Evolutionary conservation across 1,139 yeast species (phyloP).

Genomic region (Yamadazyma atlantica): DNA sequence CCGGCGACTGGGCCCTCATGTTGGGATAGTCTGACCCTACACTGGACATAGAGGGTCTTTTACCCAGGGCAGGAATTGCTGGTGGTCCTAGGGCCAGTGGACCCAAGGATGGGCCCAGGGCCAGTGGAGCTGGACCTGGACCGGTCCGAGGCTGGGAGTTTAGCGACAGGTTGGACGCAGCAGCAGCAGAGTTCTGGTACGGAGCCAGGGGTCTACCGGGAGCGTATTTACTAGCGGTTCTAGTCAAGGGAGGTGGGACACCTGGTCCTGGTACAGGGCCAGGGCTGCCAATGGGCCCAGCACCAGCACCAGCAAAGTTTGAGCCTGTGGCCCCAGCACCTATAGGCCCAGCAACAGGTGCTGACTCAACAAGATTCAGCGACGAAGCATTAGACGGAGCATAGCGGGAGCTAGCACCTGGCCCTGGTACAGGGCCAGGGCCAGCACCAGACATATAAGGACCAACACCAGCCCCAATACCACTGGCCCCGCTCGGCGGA

Average conservation of each 20-base stretch:
- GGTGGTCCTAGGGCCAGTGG: conserved; percentile 4
- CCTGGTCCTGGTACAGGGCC: conserved; percentile 1
- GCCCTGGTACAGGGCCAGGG: no score
- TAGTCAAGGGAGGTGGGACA: conserved; percentile 10
- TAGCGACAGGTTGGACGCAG: conserved; percentile 15
- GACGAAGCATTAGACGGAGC: conserved; percentile 30
- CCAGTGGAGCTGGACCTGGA: conserved; percentile 3
- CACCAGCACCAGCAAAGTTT: no score
- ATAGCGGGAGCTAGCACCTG: conserved; percentile 29
- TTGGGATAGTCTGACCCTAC: conserved; percentile 24
- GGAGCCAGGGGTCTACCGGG: conserved; percentile 11
- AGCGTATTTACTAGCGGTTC: conserved; percentile 14
- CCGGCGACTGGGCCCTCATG: no score
- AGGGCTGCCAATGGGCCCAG: no score
- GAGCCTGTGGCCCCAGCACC: no score
- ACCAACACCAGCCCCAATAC: no score
- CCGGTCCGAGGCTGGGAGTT: conserved; percentile 4
- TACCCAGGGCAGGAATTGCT: conserved; percentile 6
- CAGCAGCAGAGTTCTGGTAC: conserved; percentile 14
- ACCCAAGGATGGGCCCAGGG: background rate
- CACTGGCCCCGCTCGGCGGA: no score
- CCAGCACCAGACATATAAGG: no score
- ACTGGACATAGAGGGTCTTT: conserved; percentile 27
- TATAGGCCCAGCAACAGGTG: no score
- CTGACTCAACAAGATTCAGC: conserved; percentile 16